Conservation (phyloP, 805 yeast genomes). For the Candida golubevii region DNA sequence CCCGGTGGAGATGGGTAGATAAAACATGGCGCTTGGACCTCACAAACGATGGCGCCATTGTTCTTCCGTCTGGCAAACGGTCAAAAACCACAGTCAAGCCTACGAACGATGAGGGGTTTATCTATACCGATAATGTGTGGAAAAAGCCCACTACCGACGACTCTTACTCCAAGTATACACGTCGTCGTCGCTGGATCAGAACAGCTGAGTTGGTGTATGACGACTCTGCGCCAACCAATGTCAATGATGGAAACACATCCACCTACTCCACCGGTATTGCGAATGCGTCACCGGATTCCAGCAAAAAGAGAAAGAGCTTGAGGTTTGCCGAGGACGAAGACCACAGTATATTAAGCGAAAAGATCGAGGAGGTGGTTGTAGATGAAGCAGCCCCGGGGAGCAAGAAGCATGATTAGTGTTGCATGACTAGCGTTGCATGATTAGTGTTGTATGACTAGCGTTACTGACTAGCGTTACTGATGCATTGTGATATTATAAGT, state of each 20-base stretch:
- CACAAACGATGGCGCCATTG: constrained; percentile 82
- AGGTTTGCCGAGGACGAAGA: constrained; percentile 36
- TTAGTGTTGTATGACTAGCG: no score
- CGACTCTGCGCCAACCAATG: constrained; percentile 5
- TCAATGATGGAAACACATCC: constrained; percentile 4
- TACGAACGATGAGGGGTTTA: constrained; percentile 73
- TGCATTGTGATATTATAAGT: not conserved
- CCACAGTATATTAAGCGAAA: not conserved
- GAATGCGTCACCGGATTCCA: constrained; percentile 5
- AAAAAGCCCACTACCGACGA: constrained; percentile 85
- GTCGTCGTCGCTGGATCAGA: constrained; percentile 94
- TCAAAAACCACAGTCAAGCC: constrained; percentile 64
- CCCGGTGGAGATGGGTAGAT: constrained; percentile 95
- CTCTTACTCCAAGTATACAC: constrained; percentile 82
- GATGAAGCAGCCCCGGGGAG: constrained; percentile 1
- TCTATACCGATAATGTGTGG: constrained; percentile 93
- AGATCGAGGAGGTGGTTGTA: constrained; percentile 2
- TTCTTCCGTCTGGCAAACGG: constrained; percentile 57
- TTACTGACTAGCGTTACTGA: not conserved
- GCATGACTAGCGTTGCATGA: no score
- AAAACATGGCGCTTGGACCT: constrained; percentile 86
- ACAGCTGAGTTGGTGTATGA: constrained; percentile 75
- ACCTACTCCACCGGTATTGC: constrained; percentile 3
- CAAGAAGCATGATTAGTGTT: constrained; percentile 6
- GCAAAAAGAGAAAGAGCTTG: constrained; percentile 37